Evolutionary conservation across 2,329 filamentous ascomycete species (phyloP).

Genomic region (Pestalotiopsis sp.): DNA sequence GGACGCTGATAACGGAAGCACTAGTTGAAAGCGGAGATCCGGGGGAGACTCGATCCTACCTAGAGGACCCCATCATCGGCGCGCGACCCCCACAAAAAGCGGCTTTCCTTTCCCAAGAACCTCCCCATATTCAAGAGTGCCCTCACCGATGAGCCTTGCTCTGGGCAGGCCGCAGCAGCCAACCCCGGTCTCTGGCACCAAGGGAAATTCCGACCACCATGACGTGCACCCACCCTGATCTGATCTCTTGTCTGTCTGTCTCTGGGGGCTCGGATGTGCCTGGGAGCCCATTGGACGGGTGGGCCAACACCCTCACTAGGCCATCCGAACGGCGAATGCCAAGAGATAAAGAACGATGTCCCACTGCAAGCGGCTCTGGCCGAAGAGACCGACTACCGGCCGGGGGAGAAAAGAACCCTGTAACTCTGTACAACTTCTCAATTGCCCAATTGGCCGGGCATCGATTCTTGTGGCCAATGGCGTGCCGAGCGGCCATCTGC

Average conservation of each 20-base stretch:
- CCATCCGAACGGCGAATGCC: slow-evolving; percentile 1
- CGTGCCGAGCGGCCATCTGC: neutral
- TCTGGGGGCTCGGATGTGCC: neutral
- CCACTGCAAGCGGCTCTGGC: neutral
- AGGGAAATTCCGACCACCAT: neutral
- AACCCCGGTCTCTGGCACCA: neutral
- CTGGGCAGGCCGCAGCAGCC: neutral
- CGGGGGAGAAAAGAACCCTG: neutral
- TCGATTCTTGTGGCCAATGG: neutral
- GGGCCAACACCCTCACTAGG: neutral
- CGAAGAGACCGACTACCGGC: slow-evolving; percentile 7
- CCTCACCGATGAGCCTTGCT: neutral
- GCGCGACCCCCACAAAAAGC: neutral
- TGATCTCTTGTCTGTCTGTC: no score
- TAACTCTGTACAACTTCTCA: neutral
- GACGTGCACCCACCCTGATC: neutral
- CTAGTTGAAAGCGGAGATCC: neutral
- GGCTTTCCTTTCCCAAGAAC: neutral
- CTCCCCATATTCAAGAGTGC: neutral
- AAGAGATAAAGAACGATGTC: slow-evolving; percentile 8
- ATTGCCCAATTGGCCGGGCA: neutral
- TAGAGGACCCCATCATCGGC: neutral
- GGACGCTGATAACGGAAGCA: neutral
- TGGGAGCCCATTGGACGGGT: neutral
- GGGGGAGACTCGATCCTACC: neutral